phyloP scores from a whole-genome alignment of 768 basidiomycete species.

The Neoboletus subvelutipes region DNA sequence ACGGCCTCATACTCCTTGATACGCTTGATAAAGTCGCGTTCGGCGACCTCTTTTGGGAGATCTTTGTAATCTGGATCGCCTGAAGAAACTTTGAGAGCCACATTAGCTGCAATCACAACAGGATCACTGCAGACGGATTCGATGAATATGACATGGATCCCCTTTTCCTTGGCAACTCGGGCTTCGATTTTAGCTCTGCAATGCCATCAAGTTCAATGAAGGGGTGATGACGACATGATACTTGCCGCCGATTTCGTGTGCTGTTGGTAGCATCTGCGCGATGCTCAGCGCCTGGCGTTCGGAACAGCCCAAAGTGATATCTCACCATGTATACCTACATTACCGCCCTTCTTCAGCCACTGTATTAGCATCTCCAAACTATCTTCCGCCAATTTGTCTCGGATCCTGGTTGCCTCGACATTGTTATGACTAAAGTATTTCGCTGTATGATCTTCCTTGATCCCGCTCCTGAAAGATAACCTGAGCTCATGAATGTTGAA shows the following conservation, averaged over 20 bases:
- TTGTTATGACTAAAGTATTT: conserved; percentile 90
- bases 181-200: conserved; percentile 77
- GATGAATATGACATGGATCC: conserved; percentile 87
- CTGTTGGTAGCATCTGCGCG: conserved; percentile 92
- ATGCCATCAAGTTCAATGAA: conserved; percentile 4
- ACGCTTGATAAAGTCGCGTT: conserved; percentile 85
- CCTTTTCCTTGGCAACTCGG: conserved; percentile 83
- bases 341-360: conserved; percentile 94
- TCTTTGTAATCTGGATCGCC: conserved; percentile 98
- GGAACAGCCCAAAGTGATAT: conserved; percentile 1
- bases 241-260: conserved; percentile 68
- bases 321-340: conserved; percentile 95
- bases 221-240: background rate
- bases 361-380: conserved; percentile 92
- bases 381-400: conserved; percentile 86
- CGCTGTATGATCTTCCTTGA: conserved; percentile 89
- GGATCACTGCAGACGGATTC: conserved; percentile 96
- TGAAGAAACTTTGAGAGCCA: conserved; percentile 91
- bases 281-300: background rate
- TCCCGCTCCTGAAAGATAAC: conserved; percentile 55
- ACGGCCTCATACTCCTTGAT: conserved; percentile 93
- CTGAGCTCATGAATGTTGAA: conserved; percentile 5
- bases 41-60: conserved; percentile 79
- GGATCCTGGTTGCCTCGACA: conserved; percentile 65
- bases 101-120: conserved; percentile 89